Percentiles rank a stretch among this genome's conserved stretches.
Conservation (phyloP, 202 grass and related monocot species). For the Musa balbisiana region DNA sequence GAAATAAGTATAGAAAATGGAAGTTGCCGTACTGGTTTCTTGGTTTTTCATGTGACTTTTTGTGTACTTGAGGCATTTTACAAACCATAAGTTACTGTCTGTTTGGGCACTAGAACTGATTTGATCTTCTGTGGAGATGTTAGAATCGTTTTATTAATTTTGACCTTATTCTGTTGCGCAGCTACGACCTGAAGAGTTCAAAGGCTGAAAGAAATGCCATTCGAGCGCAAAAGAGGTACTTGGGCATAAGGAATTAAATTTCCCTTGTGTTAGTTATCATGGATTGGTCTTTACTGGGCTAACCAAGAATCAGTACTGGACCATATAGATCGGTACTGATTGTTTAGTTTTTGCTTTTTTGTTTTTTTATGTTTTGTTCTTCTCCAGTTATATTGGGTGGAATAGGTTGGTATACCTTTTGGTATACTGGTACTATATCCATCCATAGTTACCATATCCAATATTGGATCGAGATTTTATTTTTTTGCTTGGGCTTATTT, state of each 20-base stretch:
- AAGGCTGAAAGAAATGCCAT: constrained; percentile 60
- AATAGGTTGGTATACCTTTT: too few species aligned
- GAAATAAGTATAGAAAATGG: not conserved
- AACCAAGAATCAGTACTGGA: too few species aligned
- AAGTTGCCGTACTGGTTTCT: not conserved
- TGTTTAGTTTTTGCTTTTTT: not conserved
- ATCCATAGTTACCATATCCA: too few species aligned
- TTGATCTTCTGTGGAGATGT: not conserved
- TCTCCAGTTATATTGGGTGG: not conserved
- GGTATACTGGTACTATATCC: too few species aligned
- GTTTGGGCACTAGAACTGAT: not conserved
- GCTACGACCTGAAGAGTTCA: constrained; percentile 73
- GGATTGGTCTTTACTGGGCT: too few species aligned
- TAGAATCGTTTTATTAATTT: not conserved
- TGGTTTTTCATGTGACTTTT: not conserved
- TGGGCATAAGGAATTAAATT: not conserved
- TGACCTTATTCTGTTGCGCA: constrained; percentile 31
- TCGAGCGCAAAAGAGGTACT: constrained; percentile 62
- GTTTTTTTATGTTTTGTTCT: not conserved
- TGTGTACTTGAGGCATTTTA: not conserved
- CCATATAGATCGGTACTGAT: too few species aligned
- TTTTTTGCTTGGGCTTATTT: too few species aligned
- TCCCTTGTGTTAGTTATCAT: too few species aligned
- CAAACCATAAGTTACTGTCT: not conserved
- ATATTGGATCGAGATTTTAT: too few species aligned